A percentile compares a stretch with the other conserved stretches of the same genome.
These are phyloP conservation scores for Musa balbisiana DNA, from an alignment of 202 grass and related monocot genomes.

Conservation along the genomic window DNA sequence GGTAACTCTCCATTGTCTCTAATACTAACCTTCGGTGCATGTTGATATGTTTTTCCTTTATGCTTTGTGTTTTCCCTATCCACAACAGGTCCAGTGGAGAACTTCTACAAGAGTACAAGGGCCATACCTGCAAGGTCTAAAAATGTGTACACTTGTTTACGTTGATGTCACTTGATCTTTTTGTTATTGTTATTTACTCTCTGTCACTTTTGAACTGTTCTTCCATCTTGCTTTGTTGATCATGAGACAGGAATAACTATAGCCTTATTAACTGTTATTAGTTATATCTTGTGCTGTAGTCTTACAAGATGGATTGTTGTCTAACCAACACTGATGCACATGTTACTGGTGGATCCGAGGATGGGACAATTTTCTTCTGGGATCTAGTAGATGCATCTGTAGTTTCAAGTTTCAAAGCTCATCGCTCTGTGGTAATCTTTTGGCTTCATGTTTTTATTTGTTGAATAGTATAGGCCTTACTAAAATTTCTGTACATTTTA, in stretches of 20 bases:
- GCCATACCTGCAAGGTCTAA: constrained; percentile 73
- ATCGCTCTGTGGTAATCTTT: constrained; percentile 76
- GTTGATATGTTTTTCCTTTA: not conserved
- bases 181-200: not conserved
- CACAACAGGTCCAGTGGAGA: constrained; percentile 73
- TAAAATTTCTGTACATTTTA: too few species aligned
- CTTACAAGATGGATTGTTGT: constrained; percentile 96
- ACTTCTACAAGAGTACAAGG: constrained; percentile 86
- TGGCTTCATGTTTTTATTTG: constrained; percentile 17
- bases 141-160: constrained; percentile 12
- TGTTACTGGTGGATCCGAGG: constrained; percentile 80
- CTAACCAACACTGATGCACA: constrained; percentile 88
- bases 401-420: constrained; percentile 71
- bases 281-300: constrained; percentile 30
- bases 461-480: too few species aligned
- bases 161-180: constrained; percentile 7
- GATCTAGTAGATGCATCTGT: constrained; percentile 84
- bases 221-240: not conserved
- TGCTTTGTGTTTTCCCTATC: constrained; percentile 2
- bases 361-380: constrained; percentile 83
- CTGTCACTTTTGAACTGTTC: not conserved
- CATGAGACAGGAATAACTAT: not conserved
- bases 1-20: constrained; percentile 31
- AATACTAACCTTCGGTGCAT: not conserved
- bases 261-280: constrained; percentile 13